Evolutionary conservation across 257 asterid species (phyloP).

Genomic region (Agastache rugosa): DNA sequence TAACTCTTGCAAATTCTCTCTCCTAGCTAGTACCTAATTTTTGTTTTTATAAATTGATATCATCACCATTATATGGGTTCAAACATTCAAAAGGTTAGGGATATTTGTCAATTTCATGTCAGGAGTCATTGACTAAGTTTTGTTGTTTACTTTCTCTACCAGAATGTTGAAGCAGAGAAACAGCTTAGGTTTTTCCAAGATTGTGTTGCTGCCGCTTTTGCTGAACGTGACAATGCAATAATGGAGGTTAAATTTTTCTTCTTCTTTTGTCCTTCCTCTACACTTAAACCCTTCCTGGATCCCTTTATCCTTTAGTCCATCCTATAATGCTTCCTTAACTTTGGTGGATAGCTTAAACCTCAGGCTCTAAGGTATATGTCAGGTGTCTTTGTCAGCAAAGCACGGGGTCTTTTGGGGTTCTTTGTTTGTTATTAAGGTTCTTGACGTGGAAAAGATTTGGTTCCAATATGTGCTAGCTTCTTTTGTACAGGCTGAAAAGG

Average conservation of each 20-base stretch:
- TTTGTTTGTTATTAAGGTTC: slow-evolving; percentile 24
- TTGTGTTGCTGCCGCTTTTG: slow-evolving; percentile 93
- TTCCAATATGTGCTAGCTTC: slow-evolving; percentile 7
- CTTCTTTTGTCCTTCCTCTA: slow-evolving; percentile 20
- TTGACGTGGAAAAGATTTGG: background rate
- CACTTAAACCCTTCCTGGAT: background rate
- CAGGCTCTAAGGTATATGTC: slow-evolving; percentile 10
- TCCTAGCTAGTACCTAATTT: background rate
- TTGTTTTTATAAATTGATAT: background rate
- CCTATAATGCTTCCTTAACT: slow-evolving; percentile 11
- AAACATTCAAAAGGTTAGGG: slow-evolving; percentile 6
- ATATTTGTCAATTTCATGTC: background rate
- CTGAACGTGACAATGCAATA: slow-evolving; percentile 95
- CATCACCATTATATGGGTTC: background rate
- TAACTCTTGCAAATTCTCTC: background rate
- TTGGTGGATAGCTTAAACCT: slow-evolving; percentile 25
- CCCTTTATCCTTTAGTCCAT: slow-evolving; percentile 1
- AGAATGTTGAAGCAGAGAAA: slow-evolving; percentile 93
- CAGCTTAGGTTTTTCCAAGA: slow-evolving; percentile 94
- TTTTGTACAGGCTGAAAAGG: slow-evolving; percentile 77
- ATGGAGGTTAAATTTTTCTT: slow-evolving; percentile 70
- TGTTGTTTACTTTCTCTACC: slow-evolving; percentile 38
- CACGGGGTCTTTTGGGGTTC: slow-evolving; percentile 28
- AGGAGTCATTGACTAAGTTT: slow-evolving; percentile 19
- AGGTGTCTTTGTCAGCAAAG: slow-evolving; percentile 21